Evolutionary conservation across 805 yeast genomes (phyloP), one percentile per base, ranked within the genome.

Genomic region (Ogataea siamensis): DNA sequence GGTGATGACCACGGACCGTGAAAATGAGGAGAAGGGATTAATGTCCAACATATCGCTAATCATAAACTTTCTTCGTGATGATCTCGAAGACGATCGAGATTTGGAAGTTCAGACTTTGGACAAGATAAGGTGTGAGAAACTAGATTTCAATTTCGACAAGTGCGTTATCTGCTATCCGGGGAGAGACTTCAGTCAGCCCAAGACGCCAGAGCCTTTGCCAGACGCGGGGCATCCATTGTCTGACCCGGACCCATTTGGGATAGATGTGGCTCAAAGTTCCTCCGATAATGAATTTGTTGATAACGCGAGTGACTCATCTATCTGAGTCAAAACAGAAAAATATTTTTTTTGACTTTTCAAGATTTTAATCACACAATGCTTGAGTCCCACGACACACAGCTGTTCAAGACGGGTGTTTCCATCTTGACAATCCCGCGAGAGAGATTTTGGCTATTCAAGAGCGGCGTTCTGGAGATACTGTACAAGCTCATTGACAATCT

Each of bases 61-160:
- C 32, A 63, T 74, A 4, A 76, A 73, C 43, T 83, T 83, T 47
- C 49, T 83, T 53, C 74, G 71, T 34, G 91, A 83, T 58, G 93
- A 83, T 55, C 63, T 83, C 12, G 73, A 71, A 33, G 87, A 83
- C 53, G 72, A 80, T 4, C 66, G 78, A 46, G 67, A 76, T 16
- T 63, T 79, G 47, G 87, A 81, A 47, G 72, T 66, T 13, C 80
- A 76, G 43, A 74, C 80, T 0, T 46, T 64, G 31, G 74, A 46
- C n/a, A 40, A 31, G 29, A 34, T 46, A 4, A 77, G 71, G 39
- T 65, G 80, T 7, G 34, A 33, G 5, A 45, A 40, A n/a, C 53
- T 60, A 1, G 60, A 57, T 13, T 27, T 43, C n/a, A 39, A 46
- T 16, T 44, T 51, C 12, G 38, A 34, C 4, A 34, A 40, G 7